A percentile compares a stretch with the other conserved stretches of the same genome.
phyloP scores from a whole-genome alignment of 148 eudicot species.

The Dianthus caryophyllus region DNA sequence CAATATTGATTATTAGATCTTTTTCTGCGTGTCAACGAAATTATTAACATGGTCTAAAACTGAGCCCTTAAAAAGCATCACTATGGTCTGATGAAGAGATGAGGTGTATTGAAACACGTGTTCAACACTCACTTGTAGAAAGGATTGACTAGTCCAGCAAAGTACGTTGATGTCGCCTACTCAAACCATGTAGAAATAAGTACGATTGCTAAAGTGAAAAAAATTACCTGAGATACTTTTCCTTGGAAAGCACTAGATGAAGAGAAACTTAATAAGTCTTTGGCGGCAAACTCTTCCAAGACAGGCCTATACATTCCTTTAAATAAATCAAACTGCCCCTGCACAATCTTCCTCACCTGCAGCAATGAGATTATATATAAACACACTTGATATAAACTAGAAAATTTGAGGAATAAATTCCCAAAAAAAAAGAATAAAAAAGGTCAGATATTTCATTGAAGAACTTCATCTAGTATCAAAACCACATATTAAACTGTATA shows the following conservation, averaged over 20 bases:
- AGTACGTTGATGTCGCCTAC: neutral
- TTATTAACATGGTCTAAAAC: neutral
- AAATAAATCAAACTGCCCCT: conserved; percentile 74
- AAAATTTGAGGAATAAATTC: neutral
- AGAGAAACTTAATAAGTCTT: conserved; percentile 60
- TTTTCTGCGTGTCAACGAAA: neutral
- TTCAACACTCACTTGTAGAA: neutral
- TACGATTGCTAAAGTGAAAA: neutral
- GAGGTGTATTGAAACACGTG: neutral
- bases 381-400: neutral
- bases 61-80: neutral
- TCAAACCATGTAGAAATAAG: neutral
- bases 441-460: neutral
- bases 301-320: conserved; percentile 66
- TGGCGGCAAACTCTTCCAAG: conserved; percentile 61
- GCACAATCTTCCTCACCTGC: conserved; percentile 89
- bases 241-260: conserved; percentile 33
- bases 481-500: neutral
- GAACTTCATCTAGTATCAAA: neutral
- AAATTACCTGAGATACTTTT: conserved; percentile 64
- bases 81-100: neutral
- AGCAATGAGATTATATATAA: conserved; percentile 14
- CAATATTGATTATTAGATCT: neutral
- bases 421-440: too few species aligned
- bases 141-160: neutral